Evolutionary conservation across 1,284 basidiomycete genomes (phyloP).

Genomic region (Pseudozyma sp.): DNA sequence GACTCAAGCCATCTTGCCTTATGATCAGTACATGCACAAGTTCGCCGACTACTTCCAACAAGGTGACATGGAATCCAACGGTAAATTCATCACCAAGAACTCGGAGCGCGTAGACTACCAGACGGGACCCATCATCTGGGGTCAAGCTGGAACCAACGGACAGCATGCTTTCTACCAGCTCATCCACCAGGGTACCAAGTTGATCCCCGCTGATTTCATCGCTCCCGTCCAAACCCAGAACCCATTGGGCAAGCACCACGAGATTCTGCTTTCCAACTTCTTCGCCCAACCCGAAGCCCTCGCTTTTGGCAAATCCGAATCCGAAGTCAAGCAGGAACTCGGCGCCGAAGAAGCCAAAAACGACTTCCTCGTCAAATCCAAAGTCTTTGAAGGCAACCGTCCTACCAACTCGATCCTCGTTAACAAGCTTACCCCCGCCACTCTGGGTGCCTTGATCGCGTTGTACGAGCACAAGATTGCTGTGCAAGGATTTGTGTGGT

Average conservation of each 20-base stretch:
- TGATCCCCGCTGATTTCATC: constrained; percentile 92
- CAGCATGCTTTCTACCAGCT: constrained; percentile 99
- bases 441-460: constrained; percentile 89
- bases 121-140: constrained; percentile 99
- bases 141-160: constrained; percentile 95
- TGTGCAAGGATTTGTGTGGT: constrained; percentile 95
- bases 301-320: constrained; percentile 96
- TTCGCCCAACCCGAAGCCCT: constrained; percentile 93
- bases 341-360: constrained; percentile 76
- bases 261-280: constrained; percentile 96
- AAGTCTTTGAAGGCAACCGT: constrained; percentile 97
- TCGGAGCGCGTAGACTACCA: constrained; percentile 93
- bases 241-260: constrained; percentile 88
- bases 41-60: constrained; percentile 99
- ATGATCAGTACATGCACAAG: constrained; percentile 98
- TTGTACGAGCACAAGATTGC: constrained; percentile 99
- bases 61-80: constrained; percentile 99
- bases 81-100: constrained; percentile 93
- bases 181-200: constrained; percentile 78
- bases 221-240: constrained; percentile 94
- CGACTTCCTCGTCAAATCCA: constrained; percentile 89
- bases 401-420: constrained; percentile 97
- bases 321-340: constrained; percentile 85
- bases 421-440: constrained; percentile 88
- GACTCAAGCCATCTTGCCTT: constrained; percentile 93